Percentiles rank a stretch among this genome's conserved stretches.
Conservation (phyloP, 1,284 basidiomycete species). For the Xerocomus amazonicus region DNA sequence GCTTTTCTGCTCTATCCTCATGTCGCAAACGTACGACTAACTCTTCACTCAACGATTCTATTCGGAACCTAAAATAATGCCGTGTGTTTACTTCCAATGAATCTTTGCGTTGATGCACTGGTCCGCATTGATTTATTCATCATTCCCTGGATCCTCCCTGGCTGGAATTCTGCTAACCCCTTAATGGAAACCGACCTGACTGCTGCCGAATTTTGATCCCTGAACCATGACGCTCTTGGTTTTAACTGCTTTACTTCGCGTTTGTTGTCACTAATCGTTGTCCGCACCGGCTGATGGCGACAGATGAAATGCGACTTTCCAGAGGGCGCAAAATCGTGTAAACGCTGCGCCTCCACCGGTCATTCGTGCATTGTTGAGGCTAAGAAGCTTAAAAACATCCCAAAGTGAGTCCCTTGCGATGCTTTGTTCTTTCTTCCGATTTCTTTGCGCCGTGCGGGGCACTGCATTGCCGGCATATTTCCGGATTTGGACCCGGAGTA, state of each 20-base stretch:
- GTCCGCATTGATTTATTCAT: not conserved
- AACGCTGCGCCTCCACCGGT: slow-evolving; percentile 62
- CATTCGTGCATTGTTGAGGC: slow-evolving; percentile 78
- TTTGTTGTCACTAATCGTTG: slow-evolving; percentile 9
- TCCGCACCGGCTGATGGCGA: slow-evolving; percentile 14
- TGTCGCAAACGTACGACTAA: not conserved
- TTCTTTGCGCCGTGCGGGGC: slow-evolving; percentile 8
- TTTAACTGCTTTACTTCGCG: slow-evolving; percentile 3
- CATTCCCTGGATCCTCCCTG: slow-evolving; percentile 6
- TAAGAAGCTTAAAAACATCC: slow-evolving; percentile 67
- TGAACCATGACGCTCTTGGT: slow-evolving; percentile 7
- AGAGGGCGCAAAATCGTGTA: slow-evolving; percentile 62
- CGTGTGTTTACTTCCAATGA: slow-evolving; percentile 6
- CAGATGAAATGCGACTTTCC: slow-evolving; percentile 83
- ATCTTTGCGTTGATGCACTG: not conserved
- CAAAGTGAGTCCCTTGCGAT: slow-evolving; percentile 60
- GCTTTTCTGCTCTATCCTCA: slow-evolving; percentile 2
- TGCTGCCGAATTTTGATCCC: slow-evolving; percentile 3
- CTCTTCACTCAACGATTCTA: not conserved
- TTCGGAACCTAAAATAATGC: slow-evolving; percentile 12
- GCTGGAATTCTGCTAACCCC: slow-evolving; percentile 6
- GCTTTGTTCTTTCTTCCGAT: slow-evolving; percentile 3
- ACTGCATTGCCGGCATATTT: slow-evolving; percentile 25
- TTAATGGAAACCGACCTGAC: slow-evolving; percentile 16
- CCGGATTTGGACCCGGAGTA: slow-evolving; percentile 23